A percentile compares a stretch with the other conserved stretches of the same genome.
Evolutionary conservation across 768 basidiomycete genomes (phyloP).

Genomic region (Boletus eberwhitei): DNA sequence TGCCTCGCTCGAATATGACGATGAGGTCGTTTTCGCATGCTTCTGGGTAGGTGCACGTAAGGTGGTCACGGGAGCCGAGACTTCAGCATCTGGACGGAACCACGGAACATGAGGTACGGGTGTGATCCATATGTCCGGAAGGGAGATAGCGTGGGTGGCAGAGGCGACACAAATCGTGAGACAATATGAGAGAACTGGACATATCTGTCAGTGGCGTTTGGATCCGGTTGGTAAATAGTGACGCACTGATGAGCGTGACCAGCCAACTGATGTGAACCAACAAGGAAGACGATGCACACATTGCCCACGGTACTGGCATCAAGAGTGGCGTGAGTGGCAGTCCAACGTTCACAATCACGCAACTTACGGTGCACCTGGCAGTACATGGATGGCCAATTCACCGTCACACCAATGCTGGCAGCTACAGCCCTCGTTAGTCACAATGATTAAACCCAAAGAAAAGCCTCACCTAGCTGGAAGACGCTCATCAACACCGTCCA

Average conservation of each 20-base stretch:
- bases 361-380: constrained; percentile 37
- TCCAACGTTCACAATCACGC: background rate
- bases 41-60: constrained; percentile 10
- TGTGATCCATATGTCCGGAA: constrained; percentile 51
- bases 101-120: constrained; percentile 54
- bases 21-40: background rate
- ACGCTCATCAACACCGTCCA: constrained; percentile 52
- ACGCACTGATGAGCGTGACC: constrained; percentile 44
- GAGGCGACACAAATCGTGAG: constrained; percentile 47
- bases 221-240: constrained; percentile 2
- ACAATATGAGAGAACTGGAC: constrained; percentile 52
- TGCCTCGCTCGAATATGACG: constrained; percentile 7
- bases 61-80: background rate
- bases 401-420: constrained; percentile 45
- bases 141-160: constrained; percentile 40
- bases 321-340: constrained; percentile 4
- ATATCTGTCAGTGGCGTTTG: background rate
- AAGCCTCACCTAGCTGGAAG: constrained; percentile 49
- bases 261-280: constrained; percentile 50
- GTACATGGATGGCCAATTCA: constrained; percentile 39
- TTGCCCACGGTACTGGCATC: constrained; percentile 36
- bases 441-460: background rate
- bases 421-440: constrained; percentile 32
- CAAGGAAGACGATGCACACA: constrained; percentile 48
- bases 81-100: constrained; percentile 40